Evolutionary conservation across 148 eudicot genomes (phyloP), one percentile per base, ranked within the genome.

Genomic region (Talinum fruticosum): DNA sequence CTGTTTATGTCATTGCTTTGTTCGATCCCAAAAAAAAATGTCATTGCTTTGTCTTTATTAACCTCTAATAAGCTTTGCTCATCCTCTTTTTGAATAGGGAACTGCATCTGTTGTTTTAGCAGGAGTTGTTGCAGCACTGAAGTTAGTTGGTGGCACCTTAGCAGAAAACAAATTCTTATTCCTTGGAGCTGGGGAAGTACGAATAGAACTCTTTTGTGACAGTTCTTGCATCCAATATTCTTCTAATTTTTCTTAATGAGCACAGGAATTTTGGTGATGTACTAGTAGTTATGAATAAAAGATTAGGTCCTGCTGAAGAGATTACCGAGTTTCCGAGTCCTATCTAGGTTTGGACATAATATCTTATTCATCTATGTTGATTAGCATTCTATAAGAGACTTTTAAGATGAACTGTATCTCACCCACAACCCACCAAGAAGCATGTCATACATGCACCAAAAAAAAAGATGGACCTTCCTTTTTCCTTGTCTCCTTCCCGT

Each of bases 131-230:
- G 89, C 96, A 18, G 89, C 97, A 57, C 87, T 89, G 72, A 95
- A 88, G 87, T 82, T 92, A 78, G 79, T 89, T 44, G 97, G 99
- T 47, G 97, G 97, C 24, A 86, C 86, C 81, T 89, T 95, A 82
- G 91, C 86, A 26, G 96, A 95, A 33, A 97, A 95, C 21, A 92
- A 83, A 41, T 92, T 95, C 74, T 76, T 95, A 79, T 95, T 95
- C 80, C 90, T 95, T 76, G 99, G 99, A 74, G 99, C 99, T 75
- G 97, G 99, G 66, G 99, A 95, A 86, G 99, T 92, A 78, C 84
- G 85, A 51, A 70, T 36, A 23, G 65, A 54, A 32, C 23, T 37
- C 53, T 41, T 36, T n/a, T 54, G 54, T 24, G 13, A 59, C 38
- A 21, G 0, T 23, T n/a, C 10, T 23, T 51, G 37, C 19, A 74